Evolutionary conservation across 2,329 filamentous ascomycete species (phyloP), one percentile per base, ranked within the genome.

Genomic region (Epichloe sp.): DNA sequence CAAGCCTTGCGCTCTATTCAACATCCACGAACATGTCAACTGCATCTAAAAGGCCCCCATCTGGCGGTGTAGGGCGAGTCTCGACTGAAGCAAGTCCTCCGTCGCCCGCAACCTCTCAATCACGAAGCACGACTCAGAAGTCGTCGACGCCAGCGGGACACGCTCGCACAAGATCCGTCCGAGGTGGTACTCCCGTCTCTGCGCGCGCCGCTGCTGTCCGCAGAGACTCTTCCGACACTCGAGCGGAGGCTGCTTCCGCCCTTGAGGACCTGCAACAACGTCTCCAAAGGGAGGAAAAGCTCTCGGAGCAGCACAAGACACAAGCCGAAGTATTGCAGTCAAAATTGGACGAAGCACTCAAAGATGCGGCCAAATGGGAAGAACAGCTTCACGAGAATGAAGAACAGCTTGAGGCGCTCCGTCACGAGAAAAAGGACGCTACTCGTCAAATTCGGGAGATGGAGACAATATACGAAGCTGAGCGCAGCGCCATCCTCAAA

Each of bases 391-490:
- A 96, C 65, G 90, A 95, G 67, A 83, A 81, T 61, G 89, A 93
- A 55, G 87, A 91, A 66, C 82, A 84, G 62, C 79, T 91, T 53
- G 89, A 95, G 67, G 73, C 78, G 7, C 74, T 97, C 50, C 82
- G 83, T 62, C 89, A 87, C 60, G 88, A 95, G 62, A 90, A 93
- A 70, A 81, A 87, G 59, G 90, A 97, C 59, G 77, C 84, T 51
- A 80, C 83, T 34, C 80, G 89, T 56, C 85, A 94, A 67, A 86
- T 88, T 62, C 82, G 91, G 56, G 93, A 98, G 66, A 83, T 96
- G 71, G 90, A 96, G 68, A 82, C 83, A 56, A 90, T 94, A 57
- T 94, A 95, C 66, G 91, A 97, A 67, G 82, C 86, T 44, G 93
- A 98, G 69, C 81, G 88, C 56, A 87, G 84, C 62, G 82, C 87